A percentile compares a stretch with the other conserved stretches of the same genome.
Conservation (phyloP, 768 basidiomycete species). For the Obba rivulosa region DNA sequence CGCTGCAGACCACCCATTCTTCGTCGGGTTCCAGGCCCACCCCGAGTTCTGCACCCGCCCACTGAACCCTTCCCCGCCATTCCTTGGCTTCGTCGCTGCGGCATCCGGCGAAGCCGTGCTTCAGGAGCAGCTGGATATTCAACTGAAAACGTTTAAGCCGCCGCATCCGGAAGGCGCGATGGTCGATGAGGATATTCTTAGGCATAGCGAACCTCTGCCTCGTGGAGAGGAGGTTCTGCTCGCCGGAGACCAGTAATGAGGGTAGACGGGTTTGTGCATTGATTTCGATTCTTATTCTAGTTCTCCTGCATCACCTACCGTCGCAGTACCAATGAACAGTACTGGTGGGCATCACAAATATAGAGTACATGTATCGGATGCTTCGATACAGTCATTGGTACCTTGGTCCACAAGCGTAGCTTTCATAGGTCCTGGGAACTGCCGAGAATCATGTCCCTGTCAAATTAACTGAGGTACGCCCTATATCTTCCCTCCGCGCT, state of each 20-base stretch:
- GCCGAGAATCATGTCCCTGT: too few relatives aligned
- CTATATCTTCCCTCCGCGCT: conserved; percentile 16
- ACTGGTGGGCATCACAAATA: not conserved
- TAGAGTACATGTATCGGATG: too few relatives aligned
- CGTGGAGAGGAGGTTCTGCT: conserved; percentile 21
- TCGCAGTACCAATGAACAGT: not conserved
- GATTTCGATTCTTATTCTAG: too few relatives aligned
- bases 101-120: conserved; percentile 52
- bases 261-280: too few relatives aligned
- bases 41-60: conserved; percentile 99
- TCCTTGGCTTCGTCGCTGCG: conserved; percentile 93
- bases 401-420: too few relatives aligned
- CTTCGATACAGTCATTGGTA: too few relatives aligned
- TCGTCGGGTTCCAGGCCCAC: conserved; percentile 91
- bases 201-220: conserved; percentile 12
- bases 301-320: too few relatives aligned
- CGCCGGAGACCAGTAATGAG: conserved; percentile 10
- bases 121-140: conserved; percentile 66
- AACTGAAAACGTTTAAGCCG: conserved; percentile 56
- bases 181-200: conserved; percentile 61
- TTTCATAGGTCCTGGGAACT: too few relatives aligned
- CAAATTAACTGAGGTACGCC: not conserved
- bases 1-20: conserved; percentile 82
- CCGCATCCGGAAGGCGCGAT: conserved; percentile 75
- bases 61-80: conserved; percentile 93